Evolutionary conservation across 2,329 filamentous ascomycete species (phyloP).

Genomic region (Aspergillus vadensis): DNA sequence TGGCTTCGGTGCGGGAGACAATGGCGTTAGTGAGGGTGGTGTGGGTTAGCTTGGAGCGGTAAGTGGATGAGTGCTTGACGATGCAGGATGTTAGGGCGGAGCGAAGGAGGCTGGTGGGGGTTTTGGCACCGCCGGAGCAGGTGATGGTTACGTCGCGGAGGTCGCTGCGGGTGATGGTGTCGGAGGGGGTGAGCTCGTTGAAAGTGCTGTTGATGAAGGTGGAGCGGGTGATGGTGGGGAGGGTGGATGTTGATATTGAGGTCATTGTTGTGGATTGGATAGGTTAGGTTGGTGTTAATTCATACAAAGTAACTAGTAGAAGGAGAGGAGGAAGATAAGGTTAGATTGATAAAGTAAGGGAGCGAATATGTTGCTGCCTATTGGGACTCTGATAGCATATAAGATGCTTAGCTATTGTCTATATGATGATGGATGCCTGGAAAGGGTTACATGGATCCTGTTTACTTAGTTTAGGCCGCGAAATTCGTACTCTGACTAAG

Average conservation of each 20-base stretch:
- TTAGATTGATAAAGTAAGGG: no score
- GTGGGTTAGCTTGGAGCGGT: conserved; percentile 1
- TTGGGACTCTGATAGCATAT: no score
- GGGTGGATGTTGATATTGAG: conserved; percentile 15
- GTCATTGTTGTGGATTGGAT: no score
- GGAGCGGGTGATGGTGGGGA: conserved; percentile 18
- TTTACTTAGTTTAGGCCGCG: no score
- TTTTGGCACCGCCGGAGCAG: background rate
- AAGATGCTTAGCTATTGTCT: no score
- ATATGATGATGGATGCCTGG: no score
- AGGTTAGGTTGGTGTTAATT: no score
- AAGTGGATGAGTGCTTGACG: background rate
- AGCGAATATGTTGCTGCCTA: no score
- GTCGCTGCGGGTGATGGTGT: background rate
- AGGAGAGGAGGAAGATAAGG: no score
- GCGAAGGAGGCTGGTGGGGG: background rate
- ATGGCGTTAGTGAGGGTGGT: conserved; percentile 16
- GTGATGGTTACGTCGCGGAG: background rate
- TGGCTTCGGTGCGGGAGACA: background rate
- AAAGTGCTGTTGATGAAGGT: conserved; percentile 20
- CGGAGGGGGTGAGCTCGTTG: conserved; percentile 14
- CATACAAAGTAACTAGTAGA: no score
- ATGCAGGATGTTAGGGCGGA: background rate
- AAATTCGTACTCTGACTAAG: no score
- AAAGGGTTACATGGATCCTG: no score